These are phyloP conservation scores for Ustilago bromivora DNA, from an alignment of 1,284 basidiomycete species.

Conservation along the genomic window DNA sequence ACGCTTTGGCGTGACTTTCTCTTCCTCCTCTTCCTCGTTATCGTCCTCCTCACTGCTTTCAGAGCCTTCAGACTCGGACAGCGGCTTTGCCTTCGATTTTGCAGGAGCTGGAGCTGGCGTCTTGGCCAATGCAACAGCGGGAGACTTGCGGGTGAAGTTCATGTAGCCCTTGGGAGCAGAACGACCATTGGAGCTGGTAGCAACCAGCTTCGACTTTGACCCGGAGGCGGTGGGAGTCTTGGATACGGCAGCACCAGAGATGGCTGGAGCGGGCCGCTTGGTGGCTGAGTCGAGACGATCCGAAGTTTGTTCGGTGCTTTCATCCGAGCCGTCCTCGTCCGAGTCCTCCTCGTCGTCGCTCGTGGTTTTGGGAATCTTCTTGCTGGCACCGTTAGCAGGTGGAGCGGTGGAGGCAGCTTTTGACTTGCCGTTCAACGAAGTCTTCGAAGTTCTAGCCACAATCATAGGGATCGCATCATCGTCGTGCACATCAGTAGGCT, in stretches of 20 bases:
- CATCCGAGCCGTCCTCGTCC: conserved; percentile 25
- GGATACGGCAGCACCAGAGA: background rate
- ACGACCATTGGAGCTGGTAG: conserved; percentile 18
- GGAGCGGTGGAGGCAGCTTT: background rate
- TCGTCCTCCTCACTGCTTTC: conserved; percentile 25
- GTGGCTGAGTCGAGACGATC: conserved; percentile 27
- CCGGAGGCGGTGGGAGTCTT: conserved; percentile 7
- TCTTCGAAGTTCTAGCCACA: conserved; percentile 20
- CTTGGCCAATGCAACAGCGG: conserved; percentile 4
- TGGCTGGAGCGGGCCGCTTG: conserved; percentile 1
- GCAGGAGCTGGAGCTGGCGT: background rate
- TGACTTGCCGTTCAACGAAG: conserved; percentile 8
- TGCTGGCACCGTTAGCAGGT: background rate
- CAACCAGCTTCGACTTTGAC: conserved; percentile 23
- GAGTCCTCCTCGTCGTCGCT: conserved; percentile 46
- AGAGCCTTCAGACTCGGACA: conserved; percentile 19
- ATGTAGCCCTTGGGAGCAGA: conserved; percentile 41
- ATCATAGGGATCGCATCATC: conserved; percentile 35
- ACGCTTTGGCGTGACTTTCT: conserved; percentile 16
- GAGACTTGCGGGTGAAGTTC: conserved; percentile 26
- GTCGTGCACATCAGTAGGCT: conserved; percentile 48
- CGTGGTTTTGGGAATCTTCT: conserved; percentile 26
- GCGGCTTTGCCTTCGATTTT: conserved; percentile 3
- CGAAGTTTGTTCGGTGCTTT: conserved; percentile 47
- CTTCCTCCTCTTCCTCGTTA: conserved; percentile 23